Percentiles rank a stretch among this genome's conserved stretches.
Evolutionary conservation across 2,329 filamentous ascomycete genomes (phyloP).

Genomic region (Cytospora piceicola): DNA sequence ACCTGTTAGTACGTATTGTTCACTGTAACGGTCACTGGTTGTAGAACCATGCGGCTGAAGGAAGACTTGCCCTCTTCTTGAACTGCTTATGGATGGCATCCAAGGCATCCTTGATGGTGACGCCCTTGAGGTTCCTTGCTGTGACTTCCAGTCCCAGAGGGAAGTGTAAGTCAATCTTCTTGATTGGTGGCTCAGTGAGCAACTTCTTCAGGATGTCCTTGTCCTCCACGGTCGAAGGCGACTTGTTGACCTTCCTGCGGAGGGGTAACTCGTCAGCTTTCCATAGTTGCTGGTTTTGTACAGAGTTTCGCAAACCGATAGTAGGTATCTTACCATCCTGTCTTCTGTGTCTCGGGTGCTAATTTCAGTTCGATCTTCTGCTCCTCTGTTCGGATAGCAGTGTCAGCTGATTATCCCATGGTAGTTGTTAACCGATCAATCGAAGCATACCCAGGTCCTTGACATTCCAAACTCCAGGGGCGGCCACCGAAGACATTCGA

Average conservation of each 20-base stretch:
- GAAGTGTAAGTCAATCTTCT: conserved; percentile 94
- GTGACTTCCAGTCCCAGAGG: conserved; percentile 85
- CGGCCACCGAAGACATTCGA: conserved; percentile 73
- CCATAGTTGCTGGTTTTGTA: too few species aligned
- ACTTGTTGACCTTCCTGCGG: conserved; percentile 90
- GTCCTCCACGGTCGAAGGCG: conserved; percentile 77
- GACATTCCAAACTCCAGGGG: conserved; percentile 78
- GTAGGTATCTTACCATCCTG: conserved; percentile 74
- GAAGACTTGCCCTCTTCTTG: conserved; percentile 82
- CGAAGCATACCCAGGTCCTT: conserved; percentile 76
- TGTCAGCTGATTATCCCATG: conserved; percentile 13
- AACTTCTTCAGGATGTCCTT: conserved; percentile 80
- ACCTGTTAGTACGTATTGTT: conserved; percentile 26
- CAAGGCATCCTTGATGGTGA: conserved; percentile 95
- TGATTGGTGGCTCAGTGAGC: conserved; percentile 80
- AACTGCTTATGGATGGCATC: conserved; percentile 95
- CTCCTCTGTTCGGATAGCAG: conserved; percentile 60
- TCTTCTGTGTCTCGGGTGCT: conserved; percentile 81
- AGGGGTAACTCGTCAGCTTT: background rate
- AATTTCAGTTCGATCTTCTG: conserved; percentile 73
- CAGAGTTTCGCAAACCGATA: background rate
- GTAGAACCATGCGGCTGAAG: background rate
- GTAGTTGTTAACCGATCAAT: conserved; percentile 11
- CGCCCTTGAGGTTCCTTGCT: conserved; percentile 88
- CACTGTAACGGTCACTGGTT: background rate